phyloP scores from a whole-genome alignment of 345 rosid species.

The Hypericum perforatum region DNA sequence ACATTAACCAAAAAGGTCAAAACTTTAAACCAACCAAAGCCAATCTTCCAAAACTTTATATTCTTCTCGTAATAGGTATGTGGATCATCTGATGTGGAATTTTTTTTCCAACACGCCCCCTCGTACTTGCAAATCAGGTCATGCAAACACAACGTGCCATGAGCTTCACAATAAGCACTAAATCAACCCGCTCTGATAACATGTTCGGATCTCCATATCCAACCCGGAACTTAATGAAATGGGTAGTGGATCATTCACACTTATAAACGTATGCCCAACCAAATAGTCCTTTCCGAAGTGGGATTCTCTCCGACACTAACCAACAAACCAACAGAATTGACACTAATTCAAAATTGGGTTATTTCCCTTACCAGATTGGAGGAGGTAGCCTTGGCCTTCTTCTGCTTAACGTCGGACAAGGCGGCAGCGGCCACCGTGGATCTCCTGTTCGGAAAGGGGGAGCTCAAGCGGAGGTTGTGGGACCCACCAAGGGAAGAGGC shows the following conservation, averaged over 20 bases:
- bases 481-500: constrained; percentile 24
- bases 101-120: too few relatives aligned
- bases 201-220: too few relatives aligned
- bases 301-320: background rate
- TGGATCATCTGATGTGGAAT: too few relatives aligned
- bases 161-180: too few relatives aligned
- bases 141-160: too few relatives aligned
- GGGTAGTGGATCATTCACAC: too few relatives aligned
- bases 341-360: background rate
- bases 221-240: too few relatives aligned
- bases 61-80: too few relatives aligned
- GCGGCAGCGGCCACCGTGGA: constrained; percentile 28
- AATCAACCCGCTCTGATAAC: too few relatives aligned
- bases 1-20: constrained; percentile 2
- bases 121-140: too few relatives aligned
- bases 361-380: constrained; percentile 31
- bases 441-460: constrained; percentile 24
- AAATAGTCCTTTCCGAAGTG: background rate
- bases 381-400: constrained; percentile 31
- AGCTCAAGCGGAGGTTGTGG: constrained; percentile 26
- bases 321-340: too few relatives aligned
- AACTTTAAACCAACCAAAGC: background rate
- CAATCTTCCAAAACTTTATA: background rate
- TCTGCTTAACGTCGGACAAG: constrained; percentile 47
- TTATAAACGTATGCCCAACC: too few relatives aligned